These are phyloP conservation scores for Boletus subcaerulescens DNA, from an alignment of 768 basidiomycete genomes.

Conservation along the genomic window DNA sequence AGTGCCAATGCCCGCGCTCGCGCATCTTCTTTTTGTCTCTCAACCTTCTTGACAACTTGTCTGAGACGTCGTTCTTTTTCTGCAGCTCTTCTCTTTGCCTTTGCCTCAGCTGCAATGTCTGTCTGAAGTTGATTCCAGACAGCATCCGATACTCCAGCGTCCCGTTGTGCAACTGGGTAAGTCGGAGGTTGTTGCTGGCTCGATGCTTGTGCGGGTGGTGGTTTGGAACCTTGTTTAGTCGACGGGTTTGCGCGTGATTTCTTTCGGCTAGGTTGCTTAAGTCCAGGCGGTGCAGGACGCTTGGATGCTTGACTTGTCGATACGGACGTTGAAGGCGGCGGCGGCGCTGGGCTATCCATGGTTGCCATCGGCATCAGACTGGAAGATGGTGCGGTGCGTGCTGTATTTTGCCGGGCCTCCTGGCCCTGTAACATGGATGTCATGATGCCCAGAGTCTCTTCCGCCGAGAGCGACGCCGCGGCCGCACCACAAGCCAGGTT, in stretches of 20 bases:
- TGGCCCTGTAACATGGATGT: constrained; percentile 22
- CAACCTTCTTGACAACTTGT: constrained; percentile 14
- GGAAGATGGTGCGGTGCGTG: neutral
- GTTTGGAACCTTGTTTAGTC: neutral
- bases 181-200: constrained; percentile 3
- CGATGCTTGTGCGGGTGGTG: neutral
- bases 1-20: constrained; percentile 11
- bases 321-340: constrained; percentile 19
- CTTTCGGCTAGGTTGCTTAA: constrained; percentile 4
- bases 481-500: constrained; percentile 16
- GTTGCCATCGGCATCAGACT: constrained; percentile 20
- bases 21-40: constrained; percentile 10
- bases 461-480: constrained; percentile 22
- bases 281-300: constrained; percentile 16
- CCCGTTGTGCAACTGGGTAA: constrained; percentile 31
- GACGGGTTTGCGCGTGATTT: neutral
- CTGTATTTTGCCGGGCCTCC: constrained; percentile 15
- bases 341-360: constrained; percentile 14
- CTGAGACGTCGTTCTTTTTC: constrained; percentile 19
- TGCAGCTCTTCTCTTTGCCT: constrained; percentile 15
- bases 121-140: constrained; percentile 52
- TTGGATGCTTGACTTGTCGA: constrained; percentile 20
- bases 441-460: constrained; percentile 32
- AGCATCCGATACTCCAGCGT: constrained; percentile 51
- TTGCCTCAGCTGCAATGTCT: constrained; percentile 27